phyloP scores from a whole-genome alignment of 2,329 filamentous ascomycete species.

The Beauveria australis region DNA sequence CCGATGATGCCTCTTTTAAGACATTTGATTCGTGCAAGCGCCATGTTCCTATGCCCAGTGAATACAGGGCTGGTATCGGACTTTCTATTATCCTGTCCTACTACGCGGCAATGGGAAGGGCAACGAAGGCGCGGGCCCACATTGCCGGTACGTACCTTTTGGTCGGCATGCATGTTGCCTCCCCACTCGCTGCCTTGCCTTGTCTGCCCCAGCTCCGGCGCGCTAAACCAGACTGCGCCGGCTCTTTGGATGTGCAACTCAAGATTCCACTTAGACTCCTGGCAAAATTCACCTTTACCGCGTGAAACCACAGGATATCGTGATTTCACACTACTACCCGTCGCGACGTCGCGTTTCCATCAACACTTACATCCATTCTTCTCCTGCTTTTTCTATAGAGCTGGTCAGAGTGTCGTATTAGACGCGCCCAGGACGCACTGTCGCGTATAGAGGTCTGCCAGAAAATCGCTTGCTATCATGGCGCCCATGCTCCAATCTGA shows the following conservation, averaged over 20 bases:
- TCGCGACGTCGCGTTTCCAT: constrained; percentile 5
- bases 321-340: background rate
- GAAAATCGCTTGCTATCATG: constrained; percentile 32
- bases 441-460: constrained; percentile 45
- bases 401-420: constrained; percentile 14
- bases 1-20: too few species aligned
- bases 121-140: too few species aligned
- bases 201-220: constrained; percentile 3
- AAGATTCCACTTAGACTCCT: constrained; percentile 24
- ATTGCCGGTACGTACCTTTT: background rate
- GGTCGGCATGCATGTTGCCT: constrained; percentile 16
- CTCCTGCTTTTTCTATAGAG: background rate
- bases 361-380: background rate
- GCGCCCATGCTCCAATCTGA: constrained; percentile 45
- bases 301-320: background rate
- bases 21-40: background rate
- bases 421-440: constrained; percentile 40
- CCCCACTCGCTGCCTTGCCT: constrained; percentile 12
- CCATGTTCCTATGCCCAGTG: background rate
- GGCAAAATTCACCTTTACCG: background rate
- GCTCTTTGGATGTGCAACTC: constrained; percentile 25
- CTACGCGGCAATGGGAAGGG: too few species aligned
- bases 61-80: background rate
- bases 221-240: constrained; percentile 26
- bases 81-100: background rate